Evolutionary conservation across 148 eudicot species (phyloP).

Genomic region (Nyssa sinensis): DNA sequence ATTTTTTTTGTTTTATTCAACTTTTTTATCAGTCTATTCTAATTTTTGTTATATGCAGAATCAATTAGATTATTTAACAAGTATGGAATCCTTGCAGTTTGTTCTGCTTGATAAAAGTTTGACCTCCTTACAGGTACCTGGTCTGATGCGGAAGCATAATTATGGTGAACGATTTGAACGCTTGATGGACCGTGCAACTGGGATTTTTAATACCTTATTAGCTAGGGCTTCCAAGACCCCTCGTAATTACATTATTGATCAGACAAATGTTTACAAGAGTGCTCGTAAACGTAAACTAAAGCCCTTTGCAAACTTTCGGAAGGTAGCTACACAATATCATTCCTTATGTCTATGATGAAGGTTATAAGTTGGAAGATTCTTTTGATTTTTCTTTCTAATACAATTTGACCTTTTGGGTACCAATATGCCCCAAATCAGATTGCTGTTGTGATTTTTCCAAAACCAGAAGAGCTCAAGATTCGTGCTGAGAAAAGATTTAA

Average conservation of each 20-base stretch:
- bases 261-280: slow-evolving; percentile 68
- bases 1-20: background rate
- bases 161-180: slow-evolving; percentile 59
- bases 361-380: background rate
- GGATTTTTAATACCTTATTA: slow-evolving; percentile 52
- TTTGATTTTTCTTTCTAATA: background rate
- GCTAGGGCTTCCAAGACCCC: slow-evolving; percentile 57
- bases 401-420: background rate
- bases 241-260: slow-evolving; percentile 63
- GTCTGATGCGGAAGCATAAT: slow-evolving; percentile 43
- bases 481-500: slow-evolving; percentile 51
- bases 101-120: slow-evolving; percentile 2
- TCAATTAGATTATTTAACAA: background rate
- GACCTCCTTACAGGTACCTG: slow-evolving; percentile 48
- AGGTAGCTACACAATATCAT: slow-evolving; percentile 31
- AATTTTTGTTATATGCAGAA: no score
- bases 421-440: slow-evolving; percentile 31
- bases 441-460: slow-evolving; percentile 64
- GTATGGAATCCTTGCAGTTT: background rate
- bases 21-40: no score
- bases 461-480: slow-evolving; percentile 41
- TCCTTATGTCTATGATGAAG: background rate
- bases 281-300: slow-evolving; percentile 60
- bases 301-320: slow-evolving; percentile 47
- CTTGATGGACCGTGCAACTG: slow-evolving; percentile 56